A percentile compares a stretch with the other conserved stretches of the same genome.
phyloP scores from a whole-genome alignment of 441 rosid genomes.

The Syzygium malaccense region DNA sequence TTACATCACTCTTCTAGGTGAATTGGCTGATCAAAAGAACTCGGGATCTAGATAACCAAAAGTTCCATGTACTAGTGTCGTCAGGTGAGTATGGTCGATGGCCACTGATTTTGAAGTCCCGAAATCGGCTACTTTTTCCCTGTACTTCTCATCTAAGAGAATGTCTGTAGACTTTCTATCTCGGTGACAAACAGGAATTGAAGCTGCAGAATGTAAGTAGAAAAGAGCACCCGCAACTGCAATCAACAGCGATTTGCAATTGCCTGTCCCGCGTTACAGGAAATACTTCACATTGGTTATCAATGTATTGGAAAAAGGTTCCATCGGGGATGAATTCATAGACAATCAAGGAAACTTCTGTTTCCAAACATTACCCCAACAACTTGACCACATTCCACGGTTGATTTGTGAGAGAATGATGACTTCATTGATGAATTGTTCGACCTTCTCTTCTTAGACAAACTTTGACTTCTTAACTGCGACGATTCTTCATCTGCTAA shows the following conservation, averaged over 20 bases:
- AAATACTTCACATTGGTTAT: too few relatives aligned
- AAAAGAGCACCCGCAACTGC: not conserved
- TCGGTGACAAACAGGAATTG: not conserved
- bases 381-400: not conserved
- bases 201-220: not conserved
- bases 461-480: not conserved
- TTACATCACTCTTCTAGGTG: too few relatives aligned
- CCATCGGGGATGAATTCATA: not conserved
- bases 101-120: not conserved
- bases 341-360: not conserved
- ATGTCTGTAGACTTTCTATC: not conserved
- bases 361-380: too few relatives aligned
- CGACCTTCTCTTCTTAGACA: not conserved
- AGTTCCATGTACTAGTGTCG: not conserved
- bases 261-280: not conserved
- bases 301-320: not conserved
- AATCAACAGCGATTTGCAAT: not conserved
- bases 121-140: not conserved
- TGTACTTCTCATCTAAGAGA: not conserved
- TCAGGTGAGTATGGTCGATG: not conserved
- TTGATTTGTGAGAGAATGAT: not conserved
- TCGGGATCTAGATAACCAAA: not conserved
- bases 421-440: not conserved
- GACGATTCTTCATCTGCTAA: not conserved
- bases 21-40: not conserved